A percentile compares a stretch with the other conserved stretches of the same genome.
Conservation (phyloP, 441 rosid species). For the Erodium trifolium region DNA sequence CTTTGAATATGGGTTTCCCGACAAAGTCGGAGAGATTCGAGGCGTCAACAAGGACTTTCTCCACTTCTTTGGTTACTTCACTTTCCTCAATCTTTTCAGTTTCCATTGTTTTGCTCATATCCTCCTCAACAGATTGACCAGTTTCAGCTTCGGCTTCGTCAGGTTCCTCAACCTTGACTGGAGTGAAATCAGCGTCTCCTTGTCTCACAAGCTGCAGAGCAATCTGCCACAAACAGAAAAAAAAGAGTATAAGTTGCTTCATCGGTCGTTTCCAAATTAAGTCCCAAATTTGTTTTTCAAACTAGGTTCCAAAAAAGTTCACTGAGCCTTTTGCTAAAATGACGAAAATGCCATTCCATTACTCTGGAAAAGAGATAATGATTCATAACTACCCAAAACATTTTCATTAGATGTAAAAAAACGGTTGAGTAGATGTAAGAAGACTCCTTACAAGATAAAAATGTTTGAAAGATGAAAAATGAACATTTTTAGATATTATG, state of each 20-base stretch:
- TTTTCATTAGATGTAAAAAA: too few relatives aligned
- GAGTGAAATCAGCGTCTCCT: conserved; percentile 46
- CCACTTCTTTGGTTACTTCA: conserved; percentile 30
- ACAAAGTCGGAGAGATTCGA: conserved; percentile 67
- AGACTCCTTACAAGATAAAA: too few relatives aligned
- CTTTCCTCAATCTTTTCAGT: conserved; percentile 30
- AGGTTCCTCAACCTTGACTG: conserved; percentile 23
- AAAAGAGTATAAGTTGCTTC: conserved; percentile 6
- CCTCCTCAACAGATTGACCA: conserved; percentile 26
- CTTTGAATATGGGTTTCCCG: conserved; percentile 90
- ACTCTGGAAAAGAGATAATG: too few relatives aligned
- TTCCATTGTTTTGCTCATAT: conserved; percentile 19
- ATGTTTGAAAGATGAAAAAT: too few relatives aligned
- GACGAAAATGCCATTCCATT: too few relatives aligned
- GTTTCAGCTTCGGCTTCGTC: conserved; percentile 24
- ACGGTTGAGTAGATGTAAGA: too few relatives aligned
- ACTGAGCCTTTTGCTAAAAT: too few relatives aligned
- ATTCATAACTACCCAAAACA: too few relatives aligned
- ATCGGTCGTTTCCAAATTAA: neutral
- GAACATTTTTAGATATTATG: too few relatives aligned
- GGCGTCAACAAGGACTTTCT: conserved; percentile 57
- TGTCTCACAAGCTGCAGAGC: conserved; percentile 80
- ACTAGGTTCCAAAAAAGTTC: too few relatives aligned
- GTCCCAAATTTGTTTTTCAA: too few relatives aligned
- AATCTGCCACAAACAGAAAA: conserved; percentile 41